Conservation (phyloP, 164 flowering plant species). For the Nelumbo lutea region DNA sequence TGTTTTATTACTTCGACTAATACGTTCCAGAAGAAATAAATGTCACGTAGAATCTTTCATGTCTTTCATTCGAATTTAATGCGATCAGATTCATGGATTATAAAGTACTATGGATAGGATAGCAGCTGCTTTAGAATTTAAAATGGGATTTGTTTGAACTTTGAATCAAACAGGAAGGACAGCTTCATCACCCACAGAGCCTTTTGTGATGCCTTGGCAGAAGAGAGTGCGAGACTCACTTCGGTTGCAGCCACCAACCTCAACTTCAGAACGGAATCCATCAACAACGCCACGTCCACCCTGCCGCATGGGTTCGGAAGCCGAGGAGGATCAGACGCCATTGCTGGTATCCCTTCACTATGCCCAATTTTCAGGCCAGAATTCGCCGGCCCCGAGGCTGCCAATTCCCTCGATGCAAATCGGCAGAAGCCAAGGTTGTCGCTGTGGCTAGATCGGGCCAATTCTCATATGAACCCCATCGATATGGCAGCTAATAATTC, state of each 20-base stretch:
- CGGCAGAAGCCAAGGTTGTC: slow-evolving; percentile 36
- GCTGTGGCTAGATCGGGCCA: slow-evolving; percentile 40
- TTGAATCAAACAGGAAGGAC: slow-evolving; percentile 50
- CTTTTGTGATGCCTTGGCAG: slow-evolving; percentile 62
- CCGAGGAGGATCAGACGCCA: neutral
- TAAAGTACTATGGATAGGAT: no score
- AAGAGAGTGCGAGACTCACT: slow-evolving; percentile 43
- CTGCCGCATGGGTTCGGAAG: slow-evolving; percentile 6
- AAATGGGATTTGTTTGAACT: neutral
- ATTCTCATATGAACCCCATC: slow-evolving; percentile 24
- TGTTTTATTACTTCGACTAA: no score
- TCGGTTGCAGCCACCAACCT: slow-evolving; percentile 20
- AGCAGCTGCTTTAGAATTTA: neutral
- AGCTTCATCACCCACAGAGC: slow-evolving; percentile 80
- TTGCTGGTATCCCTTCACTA: slow-evolving; percentile 14
- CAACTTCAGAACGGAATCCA: slow-evolving; percentile 18
- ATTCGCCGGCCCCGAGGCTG: slow-evolving; percentile 1
- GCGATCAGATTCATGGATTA: no score
- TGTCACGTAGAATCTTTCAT: no score
- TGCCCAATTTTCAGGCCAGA: slow-evolving; percentile 15
- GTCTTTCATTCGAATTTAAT: no score
- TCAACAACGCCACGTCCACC: neutral
- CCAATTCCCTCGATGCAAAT: slow-evolving; percentile 7
- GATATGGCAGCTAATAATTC: slow-evolving; percentile 14
- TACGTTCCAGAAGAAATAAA: no score